Percentiles rank a stretch among this genome's conserved stretches.
These are phyloP conservation scores for Leccinellum albellum DNA, from an alignment of 768 basidiomycete species.

Conservation along the genomic window DNA sequence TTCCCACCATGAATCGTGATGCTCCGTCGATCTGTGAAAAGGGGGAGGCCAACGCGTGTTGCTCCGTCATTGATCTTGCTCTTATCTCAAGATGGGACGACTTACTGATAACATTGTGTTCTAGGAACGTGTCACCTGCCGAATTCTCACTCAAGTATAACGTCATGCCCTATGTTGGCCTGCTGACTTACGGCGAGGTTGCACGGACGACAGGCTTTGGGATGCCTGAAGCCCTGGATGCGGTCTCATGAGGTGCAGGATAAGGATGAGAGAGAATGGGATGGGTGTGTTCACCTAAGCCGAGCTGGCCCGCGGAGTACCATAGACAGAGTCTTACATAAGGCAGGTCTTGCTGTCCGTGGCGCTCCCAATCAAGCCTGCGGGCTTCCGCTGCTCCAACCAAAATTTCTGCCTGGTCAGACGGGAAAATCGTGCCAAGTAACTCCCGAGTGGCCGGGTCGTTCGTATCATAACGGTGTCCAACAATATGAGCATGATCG, in stretches of 20 bases:
- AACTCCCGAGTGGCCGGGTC: background rate
- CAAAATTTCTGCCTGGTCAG: conserved; percentile 2
- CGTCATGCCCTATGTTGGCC: conserved; percentile 85
- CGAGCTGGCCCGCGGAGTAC: conserved; percentile 15
- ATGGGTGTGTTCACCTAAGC: conserved; percentile 5
- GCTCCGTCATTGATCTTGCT: conserved; percentile 8
- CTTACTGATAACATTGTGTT: conserved; percentile 16
- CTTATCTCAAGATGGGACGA: conserved; percentile 11
- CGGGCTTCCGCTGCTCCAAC: background rate
- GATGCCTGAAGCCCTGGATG: conserved; percentile 32
- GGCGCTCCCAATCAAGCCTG: conserved; percentile 10
- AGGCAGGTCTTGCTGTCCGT: conserved; percentile 10
- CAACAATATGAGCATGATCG: conserved; percentile 7
- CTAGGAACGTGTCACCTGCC: conserved; percentile 62
- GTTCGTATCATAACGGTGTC: conserved; percentile 21
- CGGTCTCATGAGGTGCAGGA: conserved; percentile 21
- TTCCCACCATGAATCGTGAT: conserved; percentile 15
- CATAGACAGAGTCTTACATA: conserved; percentile 13
- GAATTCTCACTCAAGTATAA: conserved; percentile 82
- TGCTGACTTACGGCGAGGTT: conserved; percentile 75
- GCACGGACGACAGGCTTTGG: conserved; percentile 41
- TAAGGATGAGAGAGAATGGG: background rate
- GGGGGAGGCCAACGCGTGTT: conserved; percentile 20
- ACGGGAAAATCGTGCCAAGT: background rate
- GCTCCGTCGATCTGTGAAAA: background rate